Evolutionary conservation across 768 basidiomycete species (phyloP).

Genomic region (Scleroderma bovista): DNA sequence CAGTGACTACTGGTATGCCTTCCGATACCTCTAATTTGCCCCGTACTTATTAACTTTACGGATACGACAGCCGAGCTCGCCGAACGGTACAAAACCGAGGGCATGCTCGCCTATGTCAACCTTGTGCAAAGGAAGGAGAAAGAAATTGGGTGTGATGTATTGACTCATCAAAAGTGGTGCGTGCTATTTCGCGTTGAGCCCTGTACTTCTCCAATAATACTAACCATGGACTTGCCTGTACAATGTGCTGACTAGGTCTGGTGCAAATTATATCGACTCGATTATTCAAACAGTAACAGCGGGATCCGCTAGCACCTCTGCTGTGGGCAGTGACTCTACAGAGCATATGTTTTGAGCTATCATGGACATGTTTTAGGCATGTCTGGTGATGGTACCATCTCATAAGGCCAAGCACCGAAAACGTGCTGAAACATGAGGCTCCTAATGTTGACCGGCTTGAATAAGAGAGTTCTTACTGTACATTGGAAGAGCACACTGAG

Average conservation of each 20-base stretch:
- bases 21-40: not conserved
- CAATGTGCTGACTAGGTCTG: slow-evolving; percentile 53
- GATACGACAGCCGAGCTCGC: slow-evolving; percentile 66
- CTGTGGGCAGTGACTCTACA: slow-evolving; percentile 82
- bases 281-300: slow-evolving; percentile 81
- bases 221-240: not conserved
- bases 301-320: slow-evolving; percentile 83
- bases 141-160: slow-evolving; percentile 82
- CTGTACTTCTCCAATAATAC: too few relatives aligned
- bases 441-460: too few relatives aligned
- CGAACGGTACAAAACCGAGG: slow-evolving; percentile 73
- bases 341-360: slow-evolving; percentile 67
- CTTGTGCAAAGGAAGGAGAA: slow-evolving; percentile 85
- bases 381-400: too few relatives aligned
- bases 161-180: slow-evolving; percentile 93
- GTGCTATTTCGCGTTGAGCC: slow-evolving; percentile 11
- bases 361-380: not conserved
- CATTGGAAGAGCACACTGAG: too few relatives aligned
- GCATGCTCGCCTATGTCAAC: slow-evolving; percentile 91
- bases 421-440: too few relatives aligned
- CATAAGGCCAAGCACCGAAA: too few relatives aligned
- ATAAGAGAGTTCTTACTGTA: too few relatives aligned
- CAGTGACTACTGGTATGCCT: slow-evolving; percentile 62
- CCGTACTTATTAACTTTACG: not conserved
- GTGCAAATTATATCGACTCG: slow-evolving; percentile 85